Evolutionary conservation across 1,284 basidiomycete species (phyloP).

Genomic region (Apiotrichum gracile): DNA sequence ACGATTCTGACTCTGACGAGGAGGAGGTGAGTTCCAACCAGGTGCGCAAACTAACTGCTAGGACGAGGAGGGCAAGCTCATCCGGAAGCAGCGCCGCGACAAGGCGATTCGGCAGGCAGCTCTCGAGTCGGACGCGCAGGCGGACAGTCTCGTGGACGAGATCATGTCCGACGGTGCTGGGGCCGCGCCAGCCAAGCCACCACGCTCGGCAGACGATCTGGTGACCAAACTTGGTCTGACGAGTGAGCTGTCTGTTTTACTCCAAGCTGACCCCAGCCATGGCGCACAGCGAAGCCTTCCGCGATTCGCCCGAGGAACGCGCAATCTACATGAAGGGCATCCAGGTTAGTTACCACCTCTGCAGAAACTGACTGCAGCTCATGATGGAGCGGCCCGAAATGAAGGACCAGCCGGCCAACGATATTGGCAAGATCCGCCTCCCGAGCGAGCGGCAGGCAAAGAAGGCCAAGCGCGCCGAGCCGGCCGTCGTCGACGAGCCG

Average conservation of each 20-base stretch:
- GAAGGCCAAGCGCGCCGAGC: not conserved
- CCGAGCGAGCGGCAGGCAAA: not conserved
- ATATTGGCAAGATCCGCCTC: constrained; percentile 25
- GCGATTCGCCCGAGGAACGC: constrained; percentile 35
- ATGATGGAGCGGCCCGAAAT: constrained; percentile 24
- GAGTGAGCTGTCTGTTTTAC: constrained; percentile 9
- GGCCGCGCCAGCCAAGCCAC: not conserved
- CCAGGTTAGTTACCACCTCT: constrained; percentile 17
- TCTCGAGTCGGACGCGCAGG: not conserved
- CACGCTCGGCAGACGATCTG: constrained; percentile 16
- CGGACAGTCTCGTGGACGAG: constrained; percentile 5
- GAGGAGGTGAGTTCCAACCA: constrained; percentile 14
- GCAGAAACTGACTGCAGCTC: constrained; percentile 11
- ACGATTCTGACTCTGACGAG: constrained; percentile 21
- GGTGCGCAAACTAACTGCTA: not conserved
- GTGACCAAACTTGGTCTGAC: constrained; percentile 22
- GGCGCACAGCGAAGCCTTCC: constrained; percentile 31
- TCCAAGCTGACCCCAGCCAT: constrained; percentile 1
- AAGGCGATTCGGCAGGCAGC: not conserved
- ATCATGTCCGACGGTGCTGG: constrained; percentile 5
- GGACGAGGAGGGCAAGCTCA: constrained; percentile 8
- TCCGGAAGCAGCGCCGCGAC: constrained; percentile 15
- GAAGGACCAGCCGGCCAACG: constrained; percentile 32
- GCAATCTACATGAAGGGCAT: constrained; percentile 38
- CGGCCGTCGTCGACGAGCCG: not conserved